Evolutionary conservation across 139 green algal species (phyloP), one percentile per base, ranked within the genome.

Genomic region (Chlorokybus atmophyticus): DNA sequence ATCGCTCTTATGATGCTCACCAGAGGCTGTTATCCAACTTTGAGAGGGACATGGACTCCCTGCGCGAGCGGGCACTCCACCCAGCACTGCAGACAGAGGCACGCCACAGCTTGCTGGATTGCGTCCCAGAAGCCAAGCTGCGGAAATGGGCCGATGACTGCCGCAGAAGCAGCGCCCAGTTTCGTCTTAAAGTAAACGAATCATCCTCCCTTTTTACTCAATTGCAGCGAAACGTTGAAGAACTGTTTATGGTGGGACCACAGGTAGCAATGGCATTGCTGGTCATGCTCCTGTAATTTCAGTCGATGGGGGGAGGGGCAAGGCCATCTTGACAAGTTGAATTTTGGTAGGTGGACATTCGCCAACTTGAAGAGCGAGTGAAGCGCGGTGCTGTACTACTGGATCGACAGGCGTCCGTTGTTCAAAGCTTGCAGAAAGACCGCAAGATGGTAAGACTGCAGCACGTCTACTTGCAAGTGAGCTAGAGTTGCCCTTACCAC

Each of bases 141-240:
- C 71, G 77, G 1, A 66, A 81, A 30, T 83, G 74, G 75, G 70
- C 73, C 0, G 79, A 70, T 3, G 55, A 73, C 4, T 93, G 84
- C 66, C 25, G 27, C 5, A 48, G 49, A 2, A 64, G 64, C 23
- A 81, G 90, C 38, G 60, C 57, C 1, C 55, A 70, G 24, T 87
- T 94, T 56, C 62, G 40, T 6, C 56, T 42, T 29, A 91, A 93
- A 79, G 84, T 84, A 38, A 64, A 55, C 23, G 14, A 62, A 83
- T 54, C 90, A 82, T 56, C 32, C 24, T 5, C 21, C 21, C 62
- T 55, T 21, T 70, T 70, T 25, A 19, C 32, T 8, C 54, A 52
- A 52, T 75, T 94, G 60, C 71, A 79, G 56, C 29, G 31, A 0
- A 82, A 87, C 38, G 80, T 95, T 59, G 83, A 94, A 77, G 74